A percentile compares a stretch with the other conserved stretches of the same genome.
Conservation (phyloP, 441 rosid species). For the Populus hybrid region DNA sequence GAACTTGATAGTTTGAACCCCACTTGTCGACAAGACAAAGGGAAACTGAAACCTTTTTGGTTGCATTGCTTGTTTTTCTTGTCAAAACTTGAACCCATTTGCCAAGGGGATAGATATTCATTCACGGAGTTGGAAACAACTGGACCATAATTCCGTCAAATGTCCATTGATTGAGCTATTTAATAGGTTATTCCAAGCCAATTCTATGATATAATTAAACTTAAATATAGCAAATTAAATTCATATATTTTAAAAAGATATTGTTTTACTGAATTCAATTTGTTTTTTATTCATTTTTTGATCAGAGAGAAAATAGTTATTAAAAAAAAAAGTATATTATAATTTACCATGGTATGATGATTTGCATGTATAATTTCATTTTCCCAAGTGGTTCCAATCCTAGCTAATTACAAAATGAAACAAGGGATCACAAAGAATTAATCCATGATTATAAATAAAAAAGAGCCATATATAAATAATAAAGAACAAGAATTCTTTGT, state of each 20-base stretch:
- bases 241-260: too few relatives aligned
- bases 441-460: neutral
- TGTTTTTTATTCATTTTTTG: too few relatives aligned
- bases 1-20: neutral
- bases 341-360: neutral
- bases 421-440: neutral
- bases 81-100: too few relatives aligned
- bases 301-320: too few relatives aligned
- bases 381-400: neutral
- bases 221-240: too few relatives aligned
- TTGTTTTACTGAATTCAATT: too few relatives aligned
- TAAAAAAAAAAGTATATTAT: too few relatives aligned
- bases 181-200: too few relatives aligned
- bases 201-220: too few relatives aligned
- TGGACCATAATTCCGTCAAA: too few relatives aligned
- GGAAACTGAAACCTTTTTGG: neutral
- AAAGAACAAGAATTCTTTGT: neutral
- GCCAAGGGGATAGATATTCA: neutral
- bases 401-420: neutral
- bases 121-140: neutral
- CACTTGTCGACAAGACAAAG: neutral
- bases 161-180: too few relatives aligned
- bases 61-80: too few relatives aligned
- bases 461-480: neutral
- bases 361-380: neutral